Percentiles rank a stretch among this genome's conserved stretches.
phyloP scores from a whole-genome alignment of 768 basidiomycete genomes.

The Tulasnella sp. region DNA sequence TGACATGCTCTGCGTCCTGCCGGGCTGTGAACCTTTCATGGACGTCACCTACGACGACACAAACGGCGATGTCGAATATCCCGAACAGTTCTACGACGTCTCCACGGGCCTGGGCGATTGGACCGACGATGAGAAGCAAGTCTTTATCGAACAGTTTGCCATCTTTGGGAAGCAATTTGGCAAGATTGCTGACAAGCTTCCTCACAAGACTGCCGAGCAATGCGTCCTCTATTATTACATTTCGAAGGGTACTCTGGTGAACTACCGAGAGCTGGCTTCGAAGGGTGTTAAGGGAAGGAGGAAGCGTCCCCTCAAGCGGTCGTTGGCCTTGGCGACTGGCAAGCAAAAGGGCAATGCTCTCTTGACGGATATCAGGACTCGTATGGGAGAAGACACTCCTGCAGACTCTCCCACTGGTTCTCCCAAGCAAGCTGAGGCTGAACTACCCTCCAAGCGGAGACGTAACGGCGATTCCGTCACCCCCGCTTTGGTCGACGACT shows the following conservation, averaged over 20 bases:
- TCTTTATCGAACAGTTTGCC: slow-evolving; percentile 71
- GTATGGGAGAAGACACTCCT: slow-evolving; percentile 9
- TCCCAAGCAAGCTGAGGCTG: slow-evolving; percentile 6
- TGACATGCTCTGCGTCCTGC: slow-evolving; percentile 65
- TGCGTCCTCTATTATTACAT: slow-evolving; percentile 92
- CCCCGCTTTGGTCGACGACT: neutral
- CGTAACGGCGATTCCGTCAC: neutral
- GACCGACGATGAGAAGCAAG: slow-evolving; percentile 71
- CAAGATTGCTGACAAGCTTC: slow-evolving; percentile 66
- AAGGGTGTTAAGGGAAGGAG: slow-evolving; percentile 55
- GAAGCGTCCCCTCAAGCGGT: slow-evolving; percentile 29
- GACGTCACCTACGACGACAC: slow-evolving; percentile 69
- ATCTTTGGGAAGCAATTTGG: slow-evolving; percentile 90
- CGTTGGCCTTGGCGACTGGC: slow-evolving; percentile 25
- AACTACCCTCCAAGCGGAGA: slow-evolving; percentile 1
- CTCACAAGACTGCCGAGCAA: slow-evolving; percentile 75
- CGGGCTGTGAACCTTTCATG: slow-evolving; percentile 32
- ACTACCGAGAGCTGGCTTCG: slow-evolving; percentile 65
- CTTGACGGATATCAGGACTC: slow-evolving; percentile 50
- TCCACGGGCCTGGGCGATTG: slow-evolving; percentile 65
- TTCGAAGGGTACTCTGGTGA: slow-evolving; percentile 78
- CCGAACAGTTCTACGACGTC: slow-evolving; percentile 57
- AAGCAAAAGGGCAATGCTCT: slow-evolving; percentile 76
- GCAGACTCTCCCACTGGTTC: slow-evolving; percentile 15
- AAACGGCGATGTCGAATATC: slow-evolving; percentile 67